Conservation (phyloP, 352 stramenopile species). For the Phytophthora pini region DNA sequence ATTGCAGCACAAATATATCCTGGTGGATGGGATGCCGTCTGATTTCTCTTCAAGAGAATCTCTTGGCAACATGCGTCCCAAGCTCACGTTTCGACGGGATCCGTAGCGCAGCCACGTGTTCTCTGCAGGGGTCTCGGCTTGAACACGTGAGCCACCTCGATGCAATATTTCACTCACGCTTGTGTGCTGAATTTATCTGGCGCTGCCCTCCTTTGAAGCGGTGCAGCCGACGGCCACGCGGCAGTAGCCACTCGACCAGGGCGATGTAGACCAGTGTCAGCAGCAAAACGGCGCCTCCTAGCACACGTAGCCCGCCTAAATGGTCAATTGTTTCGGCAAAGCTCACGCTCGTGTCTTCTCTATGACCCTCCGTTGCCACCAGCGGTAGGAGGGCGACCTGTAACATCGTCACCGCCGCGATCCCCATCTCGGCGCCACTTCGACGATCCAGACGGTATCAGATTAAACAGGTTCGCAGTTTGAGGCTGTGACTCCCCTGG, state of each 20-base stretch:
- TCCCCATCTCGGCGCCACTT: slow-evolving; percentile 19
- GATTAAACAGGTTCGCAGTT: slow-evolving; percentile 23
- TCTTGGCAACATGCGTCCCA: not conserved
- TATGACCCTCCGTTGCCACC: not conserved
- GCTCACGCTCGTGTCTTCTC: slow-evolving; percentile 19
- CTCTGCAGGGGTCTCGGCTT: too few species aligned
- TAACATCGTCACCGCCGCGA: not conserved
- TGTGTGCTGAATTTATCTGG: slow-evolving; percentile 13
- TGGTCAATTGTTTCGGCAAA: slow-evolving; percentile 58
- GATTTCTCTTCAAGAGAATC: not conserved
- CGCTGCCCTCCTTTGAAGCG: slow-evolving; percentile 5
- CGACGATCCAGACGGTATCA: slow-evolving; percentile 14
- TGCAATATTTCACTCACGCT: slow-evolving; percentile 11
- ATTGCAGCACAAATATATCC: not conserved
- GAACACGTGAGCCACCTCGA: too few species aligned
- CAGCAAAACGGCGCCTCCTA: slow-evolving; percentile 42
- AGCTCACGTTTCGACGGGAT: not conserved
- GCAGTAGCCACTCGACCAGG: slow-evolving; percentile 57
- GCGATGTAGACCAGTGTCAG: slow-evolving; percentile 45
- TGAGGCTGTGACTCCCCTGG: slow-evolving; percentile 40
- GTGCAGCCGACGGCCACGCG: slow-evolving; percentile 35
- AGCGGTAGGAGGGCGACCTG: not conserved
- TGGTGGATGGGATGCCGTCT: not conserved
- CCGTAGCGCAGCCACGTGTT: slow-evolving; percentile 6
- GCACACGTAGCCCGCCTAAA: slow-evolving; percentile 35